Evolutionary conservation across 768 basidiomycete species (phyloP).

Genomic region (Daedaleopsis sinensis): DNA sequence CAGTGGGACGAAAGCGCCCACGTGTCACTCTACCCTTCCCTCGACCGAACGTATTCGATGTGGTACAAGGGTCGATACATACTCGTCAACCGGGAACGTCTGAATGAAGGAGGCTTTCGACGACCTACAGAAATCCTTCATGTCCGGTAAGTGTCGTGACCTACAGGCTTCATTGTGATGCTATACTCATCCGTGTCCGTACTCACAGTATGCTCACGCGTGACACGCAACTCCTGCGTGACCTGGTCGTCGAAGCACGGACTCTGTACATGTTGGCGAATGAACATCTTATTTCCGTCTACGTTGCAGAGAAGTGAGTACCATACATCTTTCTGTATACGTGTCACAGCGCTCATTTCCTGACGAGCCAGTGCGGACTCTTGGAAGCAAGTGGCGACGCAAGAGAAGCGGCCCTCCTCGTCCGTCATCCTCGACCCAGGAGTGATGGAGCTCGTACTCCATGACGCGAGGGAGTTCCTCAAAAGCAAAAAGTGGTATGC

Average conservation of each 20-base stretch:
- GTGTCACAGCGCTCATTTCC: neutral
- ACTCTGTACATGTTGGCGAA: slow-evolving; percentile 52
- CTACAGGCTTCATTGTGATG: too few relatives aligned
- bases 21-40: slow-evolving; percentile 45
- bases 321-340: neutral
- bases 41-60: slow-evolving; percentile 41
- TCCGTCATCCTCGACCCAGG: slow-evolving; percentile 77
- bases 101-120: slow-evolving; percentile 36
- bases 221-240: slow-evolving; percentile 46
- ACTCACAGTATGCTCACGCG: slow-evolving; percentile 52
- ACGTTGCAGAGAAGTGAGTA: slow-evolving; percentile 47
- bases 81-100: slow-evolving; percentile 36
- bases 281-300: slow-evolving; percentile 55
- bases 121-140: slow-evolving; percentile 41
- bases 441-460: slow-evolving; percentile 61
- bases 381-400: slow-evolving; percentile 59
- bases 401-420: slow-evolving; percentile 64
- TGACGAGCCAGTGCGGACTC: slow-evolving; percentile 27
- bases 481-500: slow-evolving; percentile 72
- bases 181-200: too few relatives aligned
- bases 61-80: slow-evolving; percentile 48
- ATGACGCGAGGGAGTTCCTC: slow-evolving; percentile 75
- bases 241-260: slow-evolving; percentile 59
- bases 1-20: neutral
- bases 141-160: slow-evolving; percentile 38